These are phyloP conservation scores for Endotrypanum monterogeii DNA, from an alignment of 208 protist genomes.

Conservation along the genomic window DNA sequence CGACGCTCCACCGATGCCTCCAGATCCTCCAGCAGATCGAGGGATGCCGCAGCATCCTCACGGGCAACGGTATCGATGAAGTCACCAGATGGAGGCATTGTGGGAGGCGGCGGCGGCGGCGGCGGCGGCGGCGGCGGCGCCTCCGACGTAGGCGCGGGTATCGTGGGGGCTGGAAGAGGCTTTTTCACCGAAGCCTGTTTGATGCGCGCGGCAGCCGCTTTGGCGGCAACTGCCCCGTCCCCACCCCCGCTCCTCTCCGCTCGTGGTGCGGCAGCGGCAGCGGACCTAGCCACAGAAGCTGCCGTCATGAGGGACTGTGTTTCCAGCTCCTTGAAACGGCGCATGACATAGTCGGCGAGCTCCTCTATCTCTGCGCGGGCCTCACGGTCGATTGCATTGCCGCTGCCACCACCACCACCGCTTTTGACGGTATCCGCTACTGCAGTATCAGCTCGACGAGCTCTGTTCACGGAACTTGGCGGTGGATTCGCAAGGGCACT, in stretches of 20 bases:
- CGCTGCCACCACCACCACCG: slow-evolving; percentile 1
- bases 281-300: not conserved
- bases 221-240: not conserved
- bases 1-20: slow-evolving; percentile 62
- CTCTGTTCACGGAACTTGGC: not conserved
- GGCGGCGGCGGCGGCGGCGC: slow-evolving; percentile 7
- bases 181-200: slow-evolving; percentile 8
- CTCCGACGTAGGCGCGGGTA: not conserved
- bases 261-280: not conserved
- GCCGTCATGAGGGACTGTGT: slow-evolving; percentile 11
- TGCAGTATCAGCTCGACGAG: slow-evolving; percentile 8
- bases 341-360: slow-evolving; percentile 69
- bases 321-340: slow-evolving; percentile 69
- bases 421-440: slow-evolving; percentile 1
- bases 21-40: slow-evolving; percentile 71
- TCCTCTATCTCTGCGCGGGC: slow-evolving; percentile 75
- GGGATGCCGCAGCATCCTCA: slow-evolving; percentile 68
- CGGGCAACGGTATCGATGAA: slow-evolving; percentile 71
- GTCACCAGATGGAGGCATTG: not conserved
- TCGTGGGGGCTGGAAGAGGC: not conserved
- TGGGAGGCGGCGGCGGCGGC: slow-evolving; percentile 9
- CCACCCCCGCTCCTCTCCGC: not conserved
- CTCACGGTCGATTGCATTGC: slow-evolving; percentile 46
- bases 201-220: not conserved
- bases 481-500: not conserved